Conservation (phyloP, 306 rosid species). For the Sesbania bispinosa region DNA sequence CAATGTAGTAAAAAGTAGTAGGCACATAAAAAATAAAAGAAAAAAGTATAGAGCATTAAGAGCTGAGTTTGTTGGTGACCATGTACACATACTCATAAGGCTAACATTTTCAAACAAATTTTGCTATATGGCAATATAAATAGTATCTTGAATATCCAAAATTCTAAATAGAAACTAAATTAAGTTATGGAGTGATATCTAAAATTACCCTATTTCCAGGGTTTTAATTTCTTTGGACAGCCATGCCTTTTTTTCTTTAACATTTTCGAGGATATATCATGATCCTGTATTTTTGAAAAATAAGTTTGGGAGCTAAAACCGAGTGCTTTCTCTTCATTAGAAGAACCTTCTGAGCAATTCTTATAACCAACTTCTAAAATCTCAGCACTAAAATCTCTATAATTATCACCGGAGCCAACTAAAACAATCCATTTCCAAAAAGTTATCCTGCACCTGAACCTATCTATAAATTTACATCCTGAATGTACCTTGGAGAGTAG, state of each 20-base stretch:
- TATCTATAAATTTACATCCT: neutral
- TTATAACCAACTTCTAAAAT: conserved; percentile 31
- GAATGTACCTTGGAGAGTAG: conserved; percentile 29
- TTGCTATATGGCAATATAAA: neutral
- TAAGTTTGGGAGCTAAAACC: conserved; percentile 26
- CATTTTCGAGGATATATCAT: conserved; percentile 25
- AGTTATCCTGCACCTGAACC: conserved; percentile 11
- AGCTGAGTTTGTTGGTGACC: neutral
- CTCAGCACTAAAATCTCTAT: neutral
- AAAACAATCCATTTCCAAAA: conserved; percentile 26
- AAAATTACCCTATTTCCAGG: neutral
- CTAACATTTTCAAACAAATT: neutral
- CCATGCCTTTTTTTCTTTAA: conserved; percentile 32
- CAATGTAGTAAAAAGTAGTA: neutral
- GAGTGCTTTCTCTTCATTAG: conserved; percentile 22
- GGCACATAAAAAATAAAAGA: no score
- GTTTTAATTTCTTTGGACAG: neutral
- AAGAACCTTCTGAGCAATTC: conserved; percentile 31
- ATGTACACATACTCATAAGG: neutral
- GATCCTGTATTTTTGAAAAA: conserved; percentile 27
- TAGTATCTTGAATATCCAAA: neutral
- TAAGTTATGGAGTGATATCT: neutral
- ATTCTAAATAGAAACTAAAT: neutral
- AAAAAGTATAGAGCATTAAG: neutral
- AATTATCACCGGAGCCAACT: conserved; percentile 32